phyloP scores from a whole-genome alignment of 805 yeast species.

The Diddensiella caesifluorescens region DNA sequence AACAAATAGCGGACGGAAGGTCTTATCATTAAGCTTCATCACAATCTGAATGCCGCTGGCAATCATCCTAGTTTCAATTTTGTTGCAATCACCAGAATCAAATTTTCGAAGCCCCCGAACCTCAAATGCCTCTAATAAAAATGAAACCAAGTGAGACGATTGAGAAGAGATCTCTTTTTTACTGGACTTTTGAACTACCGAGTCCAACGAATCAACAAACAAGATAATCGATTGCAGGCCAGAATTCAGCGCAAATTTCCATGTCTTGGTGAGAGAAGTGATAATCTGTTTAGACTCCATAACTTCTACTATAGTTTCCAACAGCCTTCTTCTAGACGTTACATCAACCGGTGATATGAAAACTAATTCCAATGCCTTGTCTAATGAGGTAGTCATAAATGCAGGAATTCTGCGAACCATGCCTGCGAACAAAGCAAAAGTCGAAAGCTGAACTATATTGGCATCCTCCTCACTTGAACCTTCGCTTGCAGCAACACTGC shows the following conservation, averaged over 20 bases:
- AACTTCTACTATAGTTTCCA: constrained; percentile 59
- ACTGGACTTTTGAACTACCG: constrained; percentile 58
- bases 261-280: constrained; percentile 54
- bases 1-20: constrained; percentile 88
- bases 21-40: constrained; percentile 87
- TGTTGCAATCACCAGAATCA: constrained; percentile 67
- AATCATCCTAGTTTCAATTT: constrained; percentile 75
- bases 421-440: constrained; percentile 65
- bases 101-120: constrained; percentile 53
- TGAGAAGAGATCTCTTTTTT: constrained; percentile 72
- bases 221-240: constrained; percentile 53
- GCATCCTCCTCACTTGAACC: constrained; percentile 29
- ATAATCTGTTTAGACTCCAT: constrained; percentile 63
- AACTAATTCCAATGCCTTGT: constrained; percentile 53
- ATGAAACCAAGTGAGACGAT: constrained; percentile 60
- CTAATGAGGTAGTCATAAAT: constrained; percentile 66
- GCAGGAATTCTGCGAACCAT: constrained; percentile 80
- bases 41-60: constrained; percentile 70
- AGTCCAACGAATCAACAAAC: constrained; percentile 61
- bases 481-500: constrained; percentile 42
- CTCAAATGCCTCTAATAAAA: constrained; percentile 67
- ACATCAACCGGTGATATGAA: constrained; percentile 37
- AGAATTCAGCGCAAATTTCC: constrained; percentile 40
- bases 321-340: constrained; percentile 42
- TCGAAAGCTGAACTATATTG: constrained; percentile 58